These are phyloP conservation scores for Jimgerdemannia flammicorona DNA, from an alignment of 192 early-diverging fungal genomes.

Conservation along the genomic window DNA sequence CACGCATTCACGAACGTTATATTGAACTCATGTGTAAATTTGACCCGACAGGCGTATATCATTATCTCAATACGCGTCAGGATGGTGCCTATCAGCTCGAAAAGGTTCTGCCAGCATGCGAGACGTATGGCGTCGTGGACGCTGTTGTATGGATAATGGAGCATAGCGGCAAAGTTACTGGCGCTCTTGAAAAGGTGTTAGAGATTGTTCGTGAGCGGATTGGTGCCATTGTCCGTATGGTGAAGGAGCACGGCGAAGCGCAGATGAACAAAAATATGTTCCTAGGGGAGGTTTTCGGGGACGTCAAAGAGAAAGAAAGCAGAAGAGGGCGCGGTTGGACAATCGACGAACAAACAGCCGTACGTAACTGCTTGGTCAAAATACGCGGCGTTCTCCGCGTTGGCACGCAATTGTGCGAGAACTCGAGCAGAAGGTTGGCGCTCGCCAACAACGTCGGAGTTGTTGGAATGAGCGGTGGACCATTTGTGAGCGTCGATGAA, in stretches of 20 bases:
- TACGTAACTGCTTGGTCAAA: slow-evolving; percentile 44
- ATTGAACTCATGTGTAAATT: slow-evolving; percentile 54
- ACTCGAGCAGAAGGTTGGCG: slow-evolving; percentile 28
- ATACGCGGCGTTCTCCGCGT: slow-evolving; percentile 54
- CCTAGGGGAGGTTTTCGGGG: neutral
- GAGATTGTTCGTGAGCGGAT: slow-evolving; percentile 50
- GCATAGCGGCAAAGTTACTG: slow-evolving; percentile 45
- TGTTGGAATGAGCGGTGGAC: neutral
- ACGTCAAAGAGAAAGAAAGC: slow-evolving; percentile 22
- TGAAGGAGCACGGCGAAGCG: slow-evolving; percentile 21
- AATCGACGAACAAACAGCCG: slow-evolving; percentile 42
- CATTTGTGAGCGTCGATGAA: slow-evolving; percentile 4
- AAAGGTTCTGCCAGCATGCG: slow-evolving; percentile 36
- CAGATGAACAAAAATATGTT: neutral
- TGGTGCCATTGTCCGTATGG: slow-evolving; percentile 28
- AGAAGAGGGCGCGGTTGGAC: slow-evolving; percentile 34
- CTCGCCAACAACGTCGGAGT: slow-evolving; percentile 13
- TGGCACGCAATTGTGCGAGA: slow-evolving; percentile 54
- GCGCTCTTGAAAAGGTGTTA: slow-evolving; percentile 49
- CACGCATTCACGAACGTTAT: slow-evolving; percentile 50
- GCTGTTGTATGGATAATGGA: slow-evolving; percentile 62
- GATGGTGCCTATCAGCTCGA: slow-evolving; percentile 34
- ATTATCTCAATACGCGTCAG: slow-evolving; percentile 51
- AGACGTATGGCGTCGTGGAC: slow-evolving; percentile 47
- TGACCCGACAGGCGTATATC: slow-evolving; percentile 56